phyloP scores from a whole-genome alignment of 805 yeast species.

The Debaryomyces prosopidis region DNA sequence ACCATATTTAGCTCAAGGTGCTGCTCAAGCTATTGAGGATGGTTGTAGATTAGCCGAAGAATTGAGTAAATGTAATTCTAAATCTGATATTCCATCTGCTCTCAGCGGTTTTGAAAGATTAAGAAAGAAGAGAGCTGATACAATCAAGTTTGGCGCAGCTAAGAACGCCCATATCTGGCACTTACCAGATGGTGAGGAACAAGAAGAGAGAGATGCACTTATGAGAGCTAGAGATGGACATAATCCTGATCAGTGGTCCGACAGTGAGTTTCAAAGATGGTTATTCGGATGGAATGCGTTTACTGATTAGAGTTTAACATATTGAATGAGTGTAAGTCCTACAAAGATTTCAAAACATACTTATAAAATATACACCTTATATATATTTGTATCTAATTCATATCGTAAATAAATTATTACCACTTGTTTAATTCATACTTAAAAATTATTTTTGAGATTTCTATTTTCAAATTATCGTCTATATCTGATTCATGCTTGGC shows the following conservation, averaged over 20 bases:
- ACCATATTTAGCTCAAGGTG: conserved; percentile 23
- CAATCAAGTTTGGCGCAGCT: conserved; percentile 13
- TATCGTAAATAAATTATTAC: no score
- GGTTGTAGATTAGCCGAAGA: conserved; percentile 16
- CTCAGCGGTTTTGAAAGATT: conserved; percentile 5
- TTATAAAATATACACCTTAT: no score
- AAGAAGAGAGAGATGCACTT: no score
- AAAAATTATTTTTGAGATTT: no score
- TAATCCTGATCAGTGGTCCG: conserved; percentile 12
- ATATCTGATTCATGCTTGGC: no score
- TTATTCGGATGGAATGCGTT: conserved; percentile 12
- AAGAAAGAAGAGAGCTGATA: conserved; percentile 12
- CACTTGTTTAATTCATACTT: no score
- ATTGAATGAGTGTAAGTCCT: no score
- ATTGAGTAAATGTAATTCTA: conserved; percentile 1
- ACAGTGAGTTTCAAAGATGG: conserved; percentile 11
- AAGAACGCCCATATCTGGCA: conserved; percentile 9
- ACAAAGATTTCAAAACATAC: no score
- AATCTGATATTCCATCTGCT: conserved; percentile 9
- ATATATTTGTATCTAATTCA: no score
- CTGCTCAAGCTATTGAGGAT: conserved; percentile 23
- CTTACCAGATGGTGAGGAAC: no score
- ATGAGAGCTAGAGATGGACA: conserved; percentile 12
- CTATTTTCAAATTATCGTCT: no score
- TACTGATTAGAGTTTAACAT: conserved; percentile 2